Evolutionary conservation across 768 basidiomycete genomes (phyloP), one percentile per base, ranked within the genome.

Genomic region (Boletus edulis): DNA sequence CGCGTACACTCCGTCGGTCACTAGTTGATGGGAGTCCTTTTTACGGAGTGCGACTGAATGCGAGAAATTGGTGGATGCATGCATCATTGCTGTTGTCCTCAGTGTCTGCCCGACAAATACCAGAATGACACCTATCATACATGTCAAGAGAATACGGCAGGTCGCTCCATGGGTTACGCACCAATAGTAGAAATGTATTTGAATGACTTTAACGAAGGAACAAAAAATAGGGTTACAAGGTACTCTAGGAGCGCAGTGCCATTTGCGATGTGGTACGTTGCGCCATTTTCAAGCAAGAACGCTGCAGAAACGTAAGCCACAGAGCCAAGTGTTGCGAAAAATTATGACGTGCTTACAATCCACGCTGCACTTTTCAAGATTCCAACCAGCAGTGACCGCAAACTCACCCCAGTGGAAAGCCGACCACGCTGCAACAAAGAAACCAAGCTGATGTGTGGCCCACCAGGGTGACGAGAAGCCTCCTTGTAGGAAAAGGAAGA

Each of bases 381-480:
- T 98, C 89, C 92, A 98, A 22, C 92, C 92, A 1, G 95, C 95
- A 8, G 97, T 97, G 5, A 95, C 93, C 37, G 88, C 89, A 65
- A 94, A 98, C 70, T 99, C 97, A 13, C 82, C 84, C 84, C 93
- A 89, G 65, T 99, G 97, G 70, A 99, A 99, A 35, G 79, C 75
- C 0, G 91, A 79, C 90, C 92, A 93, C 5, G 87, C 79, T 34
- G 88, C 84, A 39, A 91, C 58, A 69, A 94, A 98, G 69, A 91
- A 85, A 1, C 89, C 92, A 3, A 97, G 76, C 64, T 89, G 89
- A 53, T 83, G 82, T 27, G 85, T 89, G 0, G 82, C 71, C 82
- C 88, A 89, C 79, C 82, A 85, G 31, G 67, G 70, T 10, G 59
- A 57, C 29, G 62, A 35, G 44, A 80, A 71, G 5, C 81, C 79